These are phyloP conservation scores for Gentiana dahurica DNA, from an alignment of 257 asterid species.

Conservation along the genomic window DNA sequence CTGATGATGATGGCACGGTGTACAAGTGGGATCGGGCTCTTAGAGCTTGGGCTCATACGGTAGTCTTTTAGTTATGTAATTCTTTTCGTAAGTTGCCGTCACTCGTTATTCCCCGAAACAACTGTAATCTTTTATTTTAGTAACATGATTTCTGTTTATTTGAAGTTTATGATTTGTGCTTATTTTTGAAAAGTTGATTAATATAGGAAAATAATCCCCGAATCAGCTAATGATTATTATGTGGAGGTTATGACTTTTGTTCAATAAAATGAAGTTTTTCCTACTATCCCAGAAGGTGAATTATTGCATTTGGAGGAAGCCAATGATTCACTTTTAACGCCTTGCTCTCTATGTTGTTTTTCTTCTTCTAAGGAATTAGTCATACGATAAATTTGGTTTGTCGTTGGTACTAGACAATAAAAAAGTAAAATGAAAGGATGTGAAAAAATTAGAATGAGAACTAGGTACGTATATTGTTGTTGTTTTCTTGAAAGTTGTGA, in stretches of 20 bases:
- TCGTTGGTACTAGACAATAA: too few species aligned
- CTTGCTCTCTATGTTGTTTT: too few species aligned
- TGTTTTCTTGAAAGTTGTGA: too few species aligned
- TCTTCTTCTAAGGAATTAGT: too few species aligned
- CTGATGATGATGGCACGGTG: slow-evolving; percentile 91
- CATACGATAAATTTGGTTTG: too few species aligned
- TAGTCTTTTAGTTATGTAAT: slow-evolving; percentile 15
- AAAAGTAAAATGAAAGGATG: too few species aligned
- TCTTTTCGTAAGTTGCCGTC: background rate
- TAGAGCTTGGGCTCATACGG: slow-evolving; percentile 95
- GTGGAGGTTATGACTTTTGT: slow-evolving; percentile 68
- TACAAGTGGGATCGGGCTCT: slow-evolving; percentile 85
- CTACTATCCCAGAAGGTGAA: slow-evolving; percentile 11
- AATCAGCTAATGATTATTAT: slow-evolving; percentile 31
- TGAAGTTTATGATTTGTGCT: slow-evolving; percentile 1
- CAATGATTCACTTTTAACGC: slow-evolving; percentile 8
- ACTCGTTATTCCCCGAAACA: background rate
- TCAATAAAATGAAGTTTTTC: slow-evolving; percentile 47
- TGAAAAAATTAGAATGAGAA: too few species aligned
- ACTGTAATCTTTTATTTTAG: too few species aligned
- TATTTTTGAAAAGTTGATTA: background rate
- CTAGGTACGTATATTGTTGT: too few species aligned
- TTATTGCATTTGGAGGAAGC: slow-evolving; percentile 27
- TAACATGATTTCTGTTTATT: background rate
- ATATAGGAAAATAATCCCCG: slow-evolving; percentile 38